Percentiles rank a stretch among this genome's conserved stretches.
phyloP scores from a whole-genome alignment of 306 rosid genomes.

The Abrus pulchellus region DNA sequence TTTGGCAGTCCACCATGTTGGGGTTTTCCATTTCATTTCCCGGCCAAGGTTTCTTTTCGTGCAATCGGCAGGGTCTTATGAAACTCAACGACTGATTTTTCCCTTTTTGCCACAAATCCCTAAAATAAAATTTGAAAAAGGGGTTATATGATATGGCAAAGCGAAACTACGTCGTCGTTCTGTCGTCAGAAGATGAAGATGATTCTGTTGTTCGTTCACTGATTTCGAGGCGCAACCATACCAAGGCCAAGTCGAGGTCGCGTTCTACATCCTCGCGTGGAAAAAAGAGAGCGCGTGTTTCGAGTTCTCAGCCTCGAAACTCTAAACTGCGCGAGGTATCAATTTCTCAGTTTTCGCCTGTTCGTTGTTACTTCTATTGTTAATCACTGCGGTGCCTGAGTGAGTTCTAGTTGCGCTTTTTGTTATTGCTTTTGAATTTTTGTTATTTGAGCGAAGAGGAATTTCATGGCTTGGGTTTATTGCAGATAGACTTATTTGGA shows the following conservation, averaged over 20 bases:
- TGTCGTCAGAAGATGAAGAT: constrained; percentile 81
- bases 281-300: constrained; percentile 72
- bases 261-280: constrained; percentile 55
- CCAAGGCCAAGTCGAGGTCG: constrained; percentile 55
- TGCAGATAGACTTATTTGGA: constrained; percentile 69
- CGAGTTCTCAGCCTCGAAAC: constrained; percentile 53
- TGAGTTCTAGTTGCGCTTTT: constrained; percentile 1
- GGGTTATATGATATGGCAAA: constrained; percentile 60
- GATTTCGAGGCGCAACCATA: constrained; percentile 47
- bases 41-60: neutral
- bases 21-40: constrained; percentile 32
- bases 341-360: neutral
- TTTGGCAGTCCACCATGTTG: constrained; percentile 28
- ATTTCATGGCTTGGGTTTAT: constrained; percentile 40
- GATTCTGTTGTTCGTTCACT: constrained; percentile 47
- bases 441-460: neutral
- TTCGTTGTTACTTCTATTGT: neutral
- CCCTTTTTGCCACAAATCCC: neutral
- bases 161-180: constrained; percentile 60
- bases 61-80: neutral
- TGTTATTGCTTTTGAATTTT: neutral
- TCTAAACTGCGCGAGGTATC: constrained; percentile 68
- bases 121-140: neutral
- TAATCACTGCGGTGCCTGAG: neutral
- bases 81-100: neutral